Conservation (phyloP, 192 early-diverging fungal genomes). For the Haplosporangium gracile region DNA sequence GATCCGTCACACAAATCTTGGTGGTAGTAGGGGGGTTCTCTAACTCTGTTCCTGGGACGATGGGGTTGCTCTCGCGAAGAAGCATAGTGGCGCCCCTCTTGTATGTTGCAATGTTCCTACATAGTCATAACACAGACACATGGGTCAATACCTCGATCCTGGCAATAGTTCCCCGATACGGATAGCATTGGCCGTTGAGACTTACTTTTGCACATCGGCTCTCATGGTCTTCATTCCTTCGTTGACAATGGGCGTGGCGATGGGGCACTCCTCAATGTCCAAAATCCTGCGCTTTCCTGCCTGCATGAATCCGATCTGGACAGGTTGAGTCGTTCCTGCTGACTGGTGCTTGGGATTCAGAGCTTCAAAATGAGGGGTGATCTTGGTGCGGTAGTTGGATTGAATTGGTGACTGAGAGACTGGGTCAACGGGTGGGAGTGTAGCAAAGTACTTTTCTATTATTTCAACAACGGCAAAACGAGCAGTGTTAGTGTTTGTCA, state of each 20-base stretch:
- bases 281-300: conserved; percentile 70
- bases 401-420: conserved; percentile 67
- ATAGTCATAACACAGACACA: neutral
- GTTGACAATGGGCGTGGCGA: conserved; percentile 73
- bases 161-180: neutral
- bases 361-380: conserved; percentile 75
- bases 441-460: conserved; percentile 57
- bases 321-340: conserved; percentile 32
- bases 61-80: conserved; percentile 68
- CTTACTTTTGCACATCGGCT: conserved; percentile 57
- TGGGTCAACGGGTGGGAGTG: conserved; percentile 54
- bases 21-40: conserved; percentile 43
- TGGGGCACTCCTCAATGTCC: conserved; percentile 76
- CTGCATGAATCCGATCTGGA: conserved; percentile 69
- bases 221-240: conserved; percentile 62
- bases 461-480: neutral
- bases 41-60: conserved; percentile 38
- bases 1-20: conserved; percentile 67
- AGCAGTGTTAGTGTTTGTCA: neutral
- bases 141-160: neutral
- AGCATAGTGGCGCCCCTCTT: conserved; percentile 71
- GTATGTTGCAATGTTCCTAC: conserved; percentile 63
- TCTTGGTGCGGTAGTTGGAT: conserved; percentile 75
- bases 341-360: conserved; percentile 59
- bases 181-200: no score